A percentile compares a stretch with the other conserved stretches of the same genome.
These are phyloP conservation scores for Hypoxylon sp. DNA, from an alignment of 2,329 filamentous ascomycete species.

Conservation along the genomic window DNA sequence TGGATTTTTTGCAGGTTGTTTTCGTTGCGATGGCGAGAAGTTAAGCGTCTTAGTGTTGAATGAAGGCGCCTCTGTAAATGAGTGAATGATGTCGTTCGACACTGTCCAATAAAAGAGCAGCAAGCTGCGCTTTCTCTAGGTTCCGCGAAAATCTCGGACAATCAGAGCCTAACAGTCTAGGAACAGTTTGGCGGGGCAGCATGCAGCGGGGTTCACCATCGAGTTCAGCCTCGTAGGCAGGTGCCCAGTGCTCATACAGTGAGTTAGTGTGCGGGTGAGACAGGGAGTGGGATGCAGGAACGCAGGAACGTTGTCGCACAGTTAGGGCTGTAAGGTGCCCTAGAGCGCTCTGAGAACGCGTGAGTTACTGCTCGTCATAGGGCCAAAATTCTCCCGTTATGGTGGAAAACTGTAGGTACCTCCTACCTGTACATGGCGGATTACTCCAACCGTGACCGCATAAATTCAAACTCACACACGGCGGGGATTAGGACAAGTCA, in stretches of 20 bases:
- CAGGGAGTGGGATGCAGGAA: constrained; percentile 9
- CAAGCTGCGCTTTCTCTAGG: constrained; percentile 25
- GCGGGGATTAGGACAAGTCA: background rate
- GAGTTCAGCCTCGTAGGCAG: constrained; percentile 34
- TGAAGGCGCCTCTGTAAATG: constrained; percentile 13
- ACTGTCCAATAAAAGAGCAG: constrained; percentile 36
- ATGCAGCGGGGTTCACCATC: constrained; percentile 22
- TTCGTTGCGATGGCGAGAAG: constrained; percentile 13
- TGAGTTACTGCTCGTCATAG: constrained; percentile 4
- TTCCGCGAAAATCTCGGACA: constrained; percentile 44
- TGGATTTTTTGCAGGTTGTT: background rate
- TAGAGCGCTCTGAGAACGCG: constrained; percentile 14
- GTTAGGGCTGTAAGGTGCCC: constrained; percentile 30
- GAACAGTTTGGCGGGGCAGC: constrained; percentile 26
- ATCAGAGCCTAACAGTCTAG: constrained; percentile 21
- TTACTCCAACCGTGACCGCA: background rate
- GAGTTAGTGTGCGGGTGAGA: constrained; percentile 12
- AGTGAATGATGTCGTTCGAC: constrained; percentile 42
- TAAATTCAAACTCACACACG: background rate
- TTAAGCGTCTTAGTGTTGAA: constrained; percentile 26
- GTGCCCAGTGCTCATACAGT: constrained; percentile 8
- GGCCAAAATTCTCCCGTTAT: background rate
- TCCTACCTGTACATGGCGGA: constrained; percentile 1
- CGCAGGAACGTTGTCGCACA: constrained; percentile 30
- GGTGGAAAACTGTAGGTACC: constrained; percentile 7